A percentile compares a stretch with the other conserved stretches of the same genome.
Conservation (phyloP, 345 rosid species). For the Diplotaxis tenuifolia region DNA sequence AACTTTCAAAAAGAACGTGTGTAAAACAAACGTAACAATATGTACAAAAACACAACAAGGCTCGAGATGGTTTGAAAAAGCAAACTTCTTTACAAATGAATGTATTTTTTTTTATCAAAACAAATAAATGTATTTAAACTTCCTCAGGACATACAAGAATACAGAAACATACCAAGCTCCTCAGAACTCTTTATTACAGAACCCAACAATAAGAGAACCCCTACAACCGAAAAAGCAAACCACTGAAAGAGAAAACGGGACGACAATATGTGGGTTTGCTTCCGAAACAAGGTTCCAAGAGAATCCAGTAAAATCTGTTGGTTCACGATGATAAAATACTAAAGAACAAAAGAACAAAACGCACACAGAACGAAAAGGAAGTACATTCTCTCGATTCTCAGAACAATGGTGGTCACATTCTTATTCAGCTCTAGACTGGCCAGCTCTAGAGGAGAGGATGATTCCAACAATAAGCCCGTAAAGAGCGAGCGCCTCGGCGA, state of each 20-base stretch:
- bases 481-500: slow-evolving; percentile 42
- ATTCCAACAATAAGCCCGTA: slow-evolving; percentile 44
- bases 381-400: background rate
- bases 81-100: slow-evolving; percentile 28
- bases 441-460: slow-evolving; percentile 42
- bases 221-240: background rate
- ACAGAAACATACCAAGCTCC: slow-evolving; percentile 32
- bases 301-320: slow-evolving; percentile 7
- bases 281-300: slow-evolving; percentile 20
- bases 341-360: slow-evolving; percentile 3
- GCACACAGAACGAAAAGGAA: slow-evolving; percentile 25
- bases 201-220: slow-evolving; percentile 27
- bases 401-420: background rate
- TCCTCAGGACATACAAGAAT: slow-evolving; percentile 28
- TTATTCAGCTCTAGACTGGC: slow-evolving; percentile 44
- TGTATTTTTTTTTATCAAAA: background rate
- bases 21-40: too few relatives aligned
- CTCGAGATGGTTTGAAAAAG: slow-evolving; percentile 10
- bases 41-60: too few relatives aligned
- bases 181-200: slow-evolving; percentile 32
- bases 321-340: slow-evolving; percentile 26
- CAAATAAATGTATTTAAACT: slow-evolving; percentile 35
- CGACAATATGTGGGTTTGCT: background rate
- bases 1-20: too few relatives aligned
- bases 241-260: background rate